Conservation (phyloP, 345 rosid species). For the Camelina hispida region DNA sequence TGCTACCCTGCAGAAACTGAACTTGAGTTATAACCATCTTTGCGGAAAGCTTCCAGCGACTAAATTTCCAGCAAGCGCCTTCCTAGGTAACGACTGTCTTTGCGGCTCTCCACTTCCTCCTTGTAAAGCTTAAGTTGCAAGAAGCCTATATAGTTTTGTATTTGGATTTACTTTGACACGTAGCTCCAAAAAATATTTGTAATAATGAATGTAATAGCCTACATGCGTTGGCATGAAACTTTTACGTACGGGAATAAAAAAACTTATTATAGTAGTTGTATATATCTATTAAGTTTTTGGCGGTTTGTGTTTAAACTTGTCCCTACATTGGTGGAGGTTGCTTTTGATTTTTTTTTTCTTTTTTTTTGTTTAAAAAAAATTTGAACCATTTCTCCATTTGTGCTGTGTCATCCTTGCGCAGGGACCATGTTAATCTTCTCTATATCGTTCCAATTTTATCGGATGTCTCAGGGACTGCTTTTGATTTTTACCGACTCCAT, state of each 20-base stretch:
- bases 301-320: too few species aligned
- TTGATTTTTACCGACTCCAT: too few species aligned
- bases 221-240: not conserved
- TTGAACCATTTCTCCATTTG: too few species aligned
- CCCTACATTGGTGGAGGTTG: too few species aligned
- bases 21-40: constrained; percentile 63
- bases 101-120: constrained; percentile 61
- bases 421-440: too few species aligned
- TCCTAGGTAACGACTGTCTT: constrained; percentile 56
- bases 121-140: constrained; percentile 42
- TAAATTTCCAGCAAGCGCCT: constrained; percentile 58
- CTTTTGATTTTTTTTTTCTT: too few species aligned
- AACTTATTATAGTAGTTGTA: too few species aligned
- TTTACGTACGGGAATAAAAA: not conserved
- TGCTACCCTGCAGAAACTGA: constrained; percentile 52
- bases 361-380: too few species aligned
- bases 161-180: not conserved
- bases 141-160: not conserved
- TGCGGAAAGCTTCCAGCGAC: constrained; percentile 68
- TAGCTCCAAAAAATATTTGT: not conserved
- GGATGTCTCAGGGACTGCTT: too few species aligned
- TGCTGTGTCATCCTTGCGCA: too few species aligned
- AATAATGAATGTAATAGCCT: not conserved
- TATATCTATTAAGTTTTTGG: too few species aligned
- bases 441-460: too few species aligned